phyloP scores from a whole-genome alignment of 441 rosid genomes.

The Bruguiera hainesii region DNA sequence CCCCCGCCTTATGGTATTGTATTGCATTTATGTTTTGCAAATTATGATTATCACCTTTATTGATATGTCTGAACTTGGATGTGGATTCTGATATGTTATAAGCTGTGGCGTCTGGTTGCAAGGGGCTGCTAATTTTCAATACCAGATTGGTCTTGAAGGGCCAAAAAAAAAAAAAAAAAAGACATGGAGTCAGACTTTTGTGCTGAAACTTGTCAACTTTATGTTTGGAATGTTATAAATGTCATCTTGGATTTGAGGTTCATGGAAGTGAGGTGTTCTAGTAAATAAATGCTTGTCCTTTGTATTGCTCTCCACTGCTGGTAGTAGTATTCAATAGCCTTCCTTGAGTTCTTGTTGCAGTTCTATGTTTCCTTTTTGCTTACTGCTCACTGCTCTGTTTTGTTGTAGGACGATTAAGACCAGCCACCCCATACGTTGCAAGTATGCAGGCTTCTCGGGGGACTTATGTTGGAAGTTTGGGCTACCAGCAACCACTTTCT shows the following conservation, averaged over 20 bases:
- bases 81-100: no score
- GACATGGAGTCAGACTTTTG: neutral
- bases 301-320: no score
- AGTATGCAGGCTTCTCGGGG: conserved; percentile 60
- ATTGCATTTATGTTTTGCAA: conserved; percentile 6
- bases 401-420: conserved; percentile 61
- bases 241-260: neutral
- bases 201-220: neutral
- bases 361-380: neutral
- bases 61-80: no score
- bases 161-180: no score
- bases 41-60: no score
- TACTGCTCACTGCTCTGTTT: conserved; percentile 2
- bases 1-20: conserved; percentile 51
- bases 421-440: conserved; percentile 51
- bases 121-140: no score
- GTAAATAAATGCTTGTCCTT: neutral
- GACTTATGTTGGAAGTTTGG: conserved; percentile 57
- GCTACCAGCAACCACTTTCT: conserved; percentile 70
- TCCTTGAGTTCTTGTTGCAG: neutral
- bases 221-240: neutral
- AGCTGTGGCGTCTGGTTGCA: no score
- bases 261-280: neutral
- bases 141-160: no score
- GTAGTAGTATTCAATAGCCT: neutral